Base-by-base conservation (phyloP, 2,329 filamentous ascomycete species). In the Thermothelomyces thermophilus region DNA sequence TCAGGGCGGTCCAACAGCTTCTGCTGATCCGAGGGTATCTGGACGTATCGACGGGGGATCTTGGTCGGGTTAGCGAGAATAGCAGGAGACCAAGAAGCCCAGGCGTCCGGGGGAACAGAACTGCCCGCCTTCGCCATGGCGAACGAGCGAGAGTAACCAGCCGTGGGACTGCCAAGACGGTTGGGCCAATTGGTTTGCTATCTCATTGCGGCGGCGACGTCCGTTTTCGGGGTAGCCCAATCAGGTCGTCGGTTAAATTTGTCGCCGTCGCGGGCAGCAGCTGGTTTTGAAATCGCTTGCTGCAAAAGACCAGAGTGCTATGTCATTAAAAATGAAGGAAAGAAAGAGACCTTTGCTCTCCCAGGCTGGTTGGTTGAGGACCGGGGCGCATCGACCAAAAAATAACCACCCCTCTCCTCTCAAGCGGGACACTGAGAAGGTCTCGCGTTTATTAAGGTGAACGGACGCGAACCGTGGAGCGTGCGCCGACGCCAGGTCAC, bases 21-120 rank as follows among this genome's bases (percentile, higher is more conserved):
- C 22, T 61, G 61, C 54, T 76, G 73, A 35, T 71, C 65, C 14
- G 60, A 63, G 0, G 70, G 68, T 6, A 74, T 63, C 20, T 48
- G 63, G 16, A 64, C 51, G 17, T 65, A 53, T 11, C 53, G 63
- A 6, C 61, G 62, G 10, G 60, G 63, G 0, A 65, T 55, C 17
- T 16, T 43, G 5, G 36, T 19, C 17, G 40, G 26, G 36, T 35
- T 6, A 14, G 9, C 0, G 22, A 41, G 11, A 11, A 22, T 6
- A 10, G 6, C 20, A 16, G 55, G 56, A 19, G 51, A 54, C 50
- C 55, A 56, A 17, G 31, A 30, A 16, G 31, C 17, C 43, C 37
- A 44, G 16, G 9, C 16, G 9, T 9, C 3, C 22, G 35, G 16
- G 30, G 17, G 16, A 9, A 24, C 14, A 22, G 31, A 37, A 31